A percentile compares a stretch with the other conserved stretches of the same genome.
These are phyloP conservation scores for Chenopodium formosanum DNA, from an alignment of 148 eudicot genomes.

Conservation along the genomic window DNA sequence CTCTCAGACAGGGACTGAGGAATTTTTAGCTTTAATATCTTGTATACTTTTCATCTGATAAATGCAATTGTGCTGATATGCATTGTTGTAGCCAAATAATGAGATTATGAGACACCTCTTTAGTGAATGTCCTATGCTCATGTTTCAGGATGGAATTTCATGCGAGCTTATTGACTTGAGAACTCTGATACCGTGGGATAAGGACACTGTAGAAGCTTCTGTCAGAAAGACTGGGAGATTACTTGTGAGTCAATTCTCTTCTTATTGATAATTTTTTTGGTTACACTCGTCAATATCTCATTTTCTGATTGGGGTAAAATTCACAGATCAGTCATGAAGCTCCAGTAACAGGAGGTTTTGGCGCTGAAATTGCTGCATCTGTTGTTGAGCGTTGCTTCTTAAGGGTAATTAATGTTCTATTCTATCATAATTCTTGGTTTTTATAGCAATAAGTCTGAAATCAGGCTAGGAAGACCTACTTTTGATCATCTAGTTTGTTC, in stretches of 20 bases:
- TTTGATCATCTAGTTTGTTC: neutral
- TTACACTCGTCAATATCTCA: slow-evolving; percentile 5
- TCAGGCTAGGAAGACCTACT: too few species aligned
- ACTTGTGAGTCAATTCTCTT: slow-evolving; percentile 52
- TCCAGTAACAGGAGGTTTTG: slow-evolving; percentile 97
- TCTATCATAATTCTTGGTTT: neutral
- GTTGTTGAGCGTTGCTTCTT: slow-evolving; percentile 87
- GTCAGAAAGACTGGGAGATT: slow-evolving; percentile 93
- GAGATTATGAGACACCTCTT: neutral
- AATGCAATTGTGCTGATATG: neutral
- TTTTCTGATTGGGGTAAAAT: slow-evolving; percentile 11
- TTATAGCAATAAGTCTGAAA: neutral
- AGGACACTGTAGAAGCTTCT: slow-evolving; percentile 90
- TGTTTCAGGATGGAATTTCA: slow-evolving; percentile 85
- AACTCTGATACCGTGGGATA: slow-evolving; percentile 97
- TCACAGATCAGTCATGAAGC: slow-evolving; percentile 97
- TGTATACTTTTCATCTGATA: neutral
- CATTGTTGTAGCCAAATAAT: neutral
- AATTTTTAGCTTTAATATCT: neutral
- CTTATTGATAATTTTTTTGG: neutral
- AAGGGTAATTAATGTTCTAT: slow-evolving; percentile 49
- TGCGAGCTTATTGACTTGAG: slow-evolving; percentile 92
- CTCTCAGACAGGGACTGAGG: neutral
- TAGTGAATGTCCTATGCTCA: neutral
- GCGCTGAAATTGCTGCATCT: slow-evolving; percentile 98